Evolutionary conservation across 768 basidiomycete genomes (phyloP), one percentile per base, ranked within the genome.

Genomic region (Lactarius indigo): DNA sequence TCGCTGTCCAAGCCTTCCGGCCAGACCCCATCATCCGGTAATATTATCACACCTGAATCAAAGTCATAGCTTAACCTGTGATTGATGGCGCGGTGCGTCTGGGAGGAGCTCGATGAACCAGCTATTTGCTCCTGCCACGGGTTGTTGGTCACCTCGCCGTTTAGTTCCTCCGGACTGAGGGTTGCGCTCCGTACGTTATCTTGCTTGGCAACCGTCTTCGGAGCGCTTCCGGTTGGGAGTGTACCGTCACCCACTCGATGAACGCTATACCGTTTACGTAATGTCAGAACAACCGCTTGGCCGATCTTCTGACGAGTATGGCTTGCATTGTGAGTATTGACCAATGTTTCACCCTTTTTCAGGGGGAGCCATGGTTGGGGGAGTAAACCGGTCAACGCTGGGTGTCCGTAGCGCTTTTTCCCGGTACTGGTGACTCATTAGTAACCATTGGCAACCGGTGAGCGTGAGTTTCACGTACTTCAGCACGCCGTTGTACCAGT

Each of bases 281-380:
- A 81, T 5, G 91, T 93, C 30, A 95, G 83, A 1, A 95, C 91
- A 33, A 94, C 90, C 2, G 91, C 88, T 64, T 90, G 83, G 41
- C 80, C 77, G 1, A 75, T 72, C 5, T 77, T 75, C 47, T 76
- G 72, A 13, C 82, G 73, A 26, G 78, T 72, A 39, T 78, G 78
- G 23, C 73, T 73, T 55, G 71, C 55, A 56, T 79, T 75, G 61
- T 82, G 77, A 35, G 81, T 78, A 69, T 93, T 94, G 26, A 88
- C 86, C 2, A 91, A 82, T 0, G 84, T 84, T 73, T 94, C 90
- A 0, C 87, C 90, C 73, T 88, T 92, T 79, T 92, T 93, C 60
- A 94, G 78, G 1, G 96, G 96, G 3, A 98, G 83, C 96, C 96
- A 98, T 0, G 96, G 96, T 65, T 90, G 87, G 2, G 96, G 96